A percentile compares a stretch with the other conserved stretches of the same genome.
Conservation (phyloP, 768 basidiomycete genomes). For the Trametes sanguinea region DNA sequence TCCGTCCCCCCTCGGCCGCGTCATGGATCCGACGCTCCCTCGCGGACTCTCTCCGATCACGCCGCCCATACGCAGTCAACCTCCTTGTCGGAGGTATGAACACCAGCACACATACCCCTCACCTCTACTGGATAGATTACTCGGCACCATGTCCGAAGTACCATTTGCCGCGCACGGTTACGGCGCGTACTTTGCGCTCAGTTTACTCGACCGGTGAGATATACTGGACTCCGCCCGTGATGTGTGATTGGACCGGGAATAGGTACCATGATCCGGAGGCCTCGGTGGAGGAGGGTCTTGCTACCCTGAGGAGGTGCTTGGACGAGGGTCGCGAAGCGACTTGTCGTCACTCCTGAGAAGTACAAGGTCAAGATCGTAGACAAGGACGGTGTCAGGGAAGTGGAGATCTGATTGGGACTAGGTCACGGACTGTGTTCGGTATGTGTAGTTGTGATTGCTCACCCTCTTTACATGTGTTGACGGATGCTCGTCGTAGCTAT, state of each 20-base stretch:
- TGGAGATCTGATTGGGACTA: conserved; percentile 55
- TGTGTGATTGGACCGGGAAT: conserved; percentile 12
- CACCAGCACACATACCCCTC: conserved; percentile 66
- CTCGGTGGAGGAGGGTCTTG: conserved; percentile 82
- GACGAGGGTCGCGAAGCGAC: conserved; percentile 81
- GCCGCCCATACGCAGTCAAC: conserved; percentile 88
- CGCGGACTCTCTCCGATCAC: conserved; percentile 86
- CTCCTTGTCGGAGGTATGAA: conserved; percentile 94
- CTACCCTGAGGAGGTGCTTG: conserved; percentile 81
- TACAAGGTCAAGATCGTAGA: conserved; percentile 93
- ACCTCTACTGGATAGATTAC: conserved; percentile 96
- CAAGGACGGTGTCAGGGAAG: conserved; percentile 83
- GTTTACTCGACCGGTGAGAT: conserved; percentile 84
- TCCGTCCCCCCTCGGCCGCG: conserved; percentile 88
- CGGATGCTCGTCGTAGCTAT: no score
- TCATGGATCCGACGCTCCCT: conserved; percentile 93
- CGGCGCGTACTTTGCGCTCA: conserved; percentile 88
- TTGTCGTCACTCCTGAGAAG: conserved; percentile 75
- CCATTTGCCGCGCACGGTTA: conserved; percentile 97
- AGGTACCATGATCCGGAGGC: conserved; percentile 94
- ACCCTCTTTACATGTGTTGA: no score
- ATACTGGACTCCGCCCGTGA: not conserved
- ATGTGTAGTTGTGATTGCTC: not conserved
- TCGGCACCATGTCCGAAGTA: conserved; percentile 85
- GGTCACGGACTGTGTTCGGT: conserved; percentile 10